Percentiles rank a stretch among this genome's conserved stretches.
These are phyloP conservation scores for Fusarium cyanostomum DNA, from an alignment of 2,329 filamentous ascomycete genomes.

Conservation along the genomic window DNA sequence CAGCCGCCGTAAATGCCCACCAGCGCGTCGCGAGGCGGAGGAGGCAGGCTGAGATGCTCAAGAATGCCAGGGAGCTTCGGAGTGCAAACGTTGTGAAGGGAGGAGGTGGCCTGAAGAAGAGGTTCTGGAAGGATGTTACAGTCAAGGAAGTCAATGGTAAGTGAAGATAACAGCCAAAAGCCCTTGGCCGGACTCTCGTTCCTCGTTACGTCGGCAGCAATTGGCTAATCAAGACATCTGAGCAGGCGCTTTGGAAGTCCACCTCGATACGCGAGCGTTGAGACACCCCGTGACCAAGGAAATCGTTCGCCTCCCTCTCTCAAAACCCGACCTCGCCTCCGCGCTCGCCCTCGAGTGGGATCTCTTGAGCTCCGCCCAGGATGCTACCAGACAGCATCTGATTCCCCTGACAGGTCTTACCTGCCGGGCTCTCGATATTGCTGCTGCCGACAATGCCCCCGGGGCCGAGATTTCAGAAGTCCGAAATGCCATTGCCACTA, in stretches of 20 bases:
- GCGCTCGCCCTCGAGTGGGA: constrained; percentile 96
- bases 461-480: constrained; percentile 57
- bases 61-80: constrained; percentile 60
- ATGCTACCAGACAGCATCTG: constrained; percentile 85
- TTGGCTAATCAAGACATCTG: constrained; percentile 10
- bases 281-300: constrained; percentile 78
- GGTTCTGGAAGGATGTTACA: constrained; percentile 89
- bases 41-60: constrained; percentile 65
- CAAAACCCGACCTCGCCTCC: constrained; percentile 83
- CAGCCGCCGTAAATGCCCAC: constrained; percentile 53
- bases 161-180: constrained; percentile 19
- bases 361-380: constrained; percentile 79
- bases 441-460: constrained; percentile 65
- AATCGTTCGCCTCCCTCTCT: constrained; percentile 74
- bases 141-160: constrained; percentile 74
- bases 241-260: constrained; percentile 64
- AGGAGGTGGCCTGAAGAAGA: constrained; percentile 65
- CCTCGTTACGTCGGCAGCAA: not conserved
- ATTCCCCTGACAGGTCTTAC: constrained; percentile 89
- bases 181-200: not conserved
- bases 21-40: constrained; percentile 60
- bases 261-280: constrained; percentile 82
- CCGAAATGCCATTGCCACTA: constrained; percentile 70
- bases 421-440: constrained; percentile 85
- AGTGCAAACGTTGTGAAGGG: constrained; percentile 49